These are phyloP conservation scores for Mucuna pruriens DNA, from an alignment of 306 rosid species.

Conservation along the genomic window DNA sequence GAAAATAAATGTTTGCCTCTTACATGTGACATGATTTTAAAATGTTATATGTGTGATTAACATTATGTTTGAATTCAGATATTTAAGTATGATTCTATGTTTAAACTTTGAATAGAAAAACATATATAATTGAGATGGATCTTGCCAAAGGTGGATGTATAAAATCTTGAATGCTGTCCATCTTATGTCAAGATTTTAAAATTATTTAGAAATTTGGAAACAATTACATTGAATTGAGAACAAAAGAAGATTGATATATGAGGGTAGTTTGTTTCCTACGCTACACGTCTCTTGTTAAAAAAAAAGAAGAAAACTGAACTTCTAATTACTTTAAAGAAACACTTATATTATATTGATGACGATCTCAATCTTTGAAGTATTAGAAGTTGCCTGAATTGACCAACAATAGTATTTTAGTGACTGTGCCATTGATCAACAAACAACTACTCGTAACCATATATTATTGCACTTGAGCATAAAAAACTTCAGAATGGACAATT, in stretches of 20 bases:
- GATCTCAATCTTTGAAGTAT: neutral
- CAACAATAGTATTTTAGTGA: neutral
- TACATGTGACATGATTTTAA: no score
- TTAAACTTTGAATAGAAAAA: no score
- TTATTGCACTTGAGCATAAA: neutral
- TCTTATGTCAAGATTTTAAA: neutral
- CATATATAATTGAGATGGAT: no score
- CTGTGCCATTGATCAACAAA: neutral
- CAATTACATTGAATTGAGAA: neutral
- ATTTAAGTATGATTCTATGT: no score
- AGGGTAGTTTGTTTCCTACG: neutral
- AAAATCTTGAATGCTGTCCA: neutral
- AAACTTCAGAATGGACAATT: neutral
- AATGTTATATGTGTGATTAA: no score
- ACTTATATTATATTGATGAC: neutral
- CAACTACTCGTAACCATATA: neutral
- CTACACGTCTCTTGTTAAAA: neutral
- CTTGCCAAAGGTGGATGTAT: no score
- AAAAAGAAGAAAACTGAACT: neutral
- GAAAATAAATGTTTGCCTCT: no score
- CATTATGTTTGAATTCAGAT: no score
- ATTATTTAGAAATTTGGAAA: neutral
- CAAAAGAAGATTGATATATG: neutral
- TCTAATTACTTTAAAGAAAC: neutral
- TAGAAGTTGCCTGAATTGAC: slow-evolving; percentile 5